Conservation (phyloP, 495 filamentous ascomycete species). For the Extremus antarcticus region DNA sequence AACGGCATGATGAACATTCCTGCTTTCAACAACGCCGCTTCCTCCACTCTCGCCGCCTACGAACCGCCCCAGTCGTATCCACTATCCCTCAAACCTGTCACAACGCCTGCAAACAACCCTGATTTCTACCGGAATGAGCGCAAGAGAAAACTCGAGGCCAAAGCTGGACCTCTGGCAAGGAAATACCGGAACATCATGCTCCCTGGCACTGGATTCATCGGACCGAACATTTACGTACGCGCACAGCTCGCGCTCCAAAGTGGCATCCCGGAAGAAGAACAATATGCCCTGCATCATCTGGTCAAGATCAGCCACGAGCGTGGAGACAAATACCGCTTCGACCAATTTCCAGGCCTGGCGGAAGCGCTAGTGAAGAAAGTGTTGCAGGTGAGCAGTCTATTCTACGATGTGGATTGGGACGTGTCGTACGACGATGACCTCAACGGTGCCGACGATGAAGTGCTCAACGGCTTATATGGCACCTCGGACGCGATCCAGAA, state of each 20-base stretch:
- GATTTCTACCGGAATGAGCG: conserved; percentile 45
- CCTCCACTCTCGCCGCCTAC: conserved; percentile 45
- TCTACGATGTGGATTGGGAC: conserved; percentile 73
- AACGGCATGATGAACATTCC: conserved; percentile 19
- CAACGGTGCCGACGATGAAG: conserved; percentile 34
- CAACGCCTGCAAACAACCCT: conserved; percentile 58
- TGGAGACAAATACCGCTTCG: conserved; percentile 91
- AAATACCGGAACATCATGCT: conserved; percentile 40
- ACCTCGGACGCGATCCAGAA: conserved; percentile 63
- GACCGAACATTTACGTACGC: conserved; percentile 80
- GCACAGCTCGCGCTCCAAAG: conserved; percentile 69
- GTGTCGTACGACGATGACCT: conserved; percentile 54
- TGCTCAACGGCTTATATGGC: conserved; percentile 66
- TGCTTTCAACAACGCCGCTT: conserved; percentile 26
- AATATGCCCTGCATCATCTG: conserved; percentile 80
- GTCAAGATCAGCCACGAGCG: conserved; percentile 92
- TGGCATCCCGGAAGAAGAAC: conserved; percentile 66
- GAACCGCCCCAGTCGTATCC: conserved; percentile 46
- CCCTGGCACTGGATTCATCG: conserved; percentile 50
- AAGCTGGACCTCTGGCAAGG: conserved; percentile 17
- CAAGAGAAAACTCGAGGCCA: conserved; percentile 22
- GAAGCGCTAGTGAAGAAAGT: conserved; percentile 81
- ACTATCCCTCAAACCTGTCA: conserved; percentile 54
- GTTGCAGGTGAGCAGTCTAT: conserved; percentile 59
- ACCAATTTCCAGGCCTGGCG: conserved; percentile 77